These are phyloP conservation scores for Mycena alexandri DNA, from an alignment of 768 basidiomycete species.

Conservation along the genomic window DNA sequence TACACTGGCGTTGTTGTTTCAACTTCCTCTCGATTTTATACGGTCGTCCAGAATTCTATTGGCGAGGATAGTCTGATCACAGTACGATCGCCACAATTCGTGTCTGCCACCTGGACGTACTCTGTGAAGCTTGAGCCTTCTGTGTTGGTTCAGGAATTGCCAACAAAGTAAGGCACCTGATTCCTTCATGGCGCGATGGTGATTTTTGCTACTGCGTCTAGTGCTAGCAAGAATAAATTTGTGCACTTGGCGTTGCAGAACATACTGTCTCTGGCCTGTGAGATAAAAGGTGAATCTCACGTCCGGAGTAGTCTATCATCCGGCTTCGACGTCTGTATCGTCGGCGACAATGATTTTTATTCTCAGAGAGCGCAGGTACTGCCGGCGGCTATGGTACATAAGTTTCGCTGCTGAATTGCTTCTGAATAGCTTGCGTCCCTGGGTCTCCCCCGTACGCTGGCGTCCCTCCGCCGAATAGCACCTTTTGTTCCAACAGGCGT, in stretches of 20 bases:
- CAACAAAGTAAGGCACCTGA: slow-evolving; percentile 54
- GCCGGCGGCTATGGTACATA: neutral
- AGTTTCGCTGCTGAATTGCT: slow-evolving; percentile 2
- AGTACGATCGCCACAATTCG: slow-evolving; percentile 93
- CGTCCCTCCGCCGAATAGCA: slow-evolving; percentile 74
- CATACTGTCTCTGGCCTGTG: slow-evolving; percentile 75
- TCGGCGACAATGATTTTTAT: slow-evolving; percentile 98
- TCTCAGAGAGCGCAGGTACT: slow-evolving; percentile 88
- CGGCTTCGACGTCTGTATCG: slow-evolving; percentile 83
- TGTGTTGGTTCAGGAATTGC: slow-evolving; percentile 49
- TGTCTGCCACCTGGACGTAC: slow-evolving; percentile 85
- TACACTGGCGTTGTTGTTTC: slow-evolving; percentile 92
- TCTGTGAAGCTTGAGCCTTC: slow-evolving; percentile 56
- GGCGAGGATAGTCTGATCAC: slow-evolving; percentile 59
- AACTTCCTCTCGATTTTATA: slow-evolving; percentile 95
- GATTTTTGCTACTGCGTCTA: slow-evolving; percentile 39
- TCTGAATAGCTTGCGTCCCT: slow-evolving; percentile 69
- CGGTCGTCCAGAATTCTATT: slow-evolving; percentile 66
- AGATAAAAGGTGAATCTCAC: slow-evolving; percentile 62
- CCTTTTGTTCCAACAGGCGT: slow-evolving; percentile 84
- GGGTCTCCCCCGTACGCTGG: slow-evolving; percentile 71
- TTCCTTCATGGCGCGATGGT: slow-evolving; percentile 29
- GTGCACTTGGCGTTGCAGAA: slow-evolving; percentile 90
- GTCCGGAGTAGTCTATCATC: slow-evolving; percentile 57
- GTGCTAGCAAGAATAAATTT: slow-evolving; percentile 86